A percentile compares a stretch with the other conserved stretches of the same genome.
These are phyloP conservation scores for Conringia planisiliqua DNA, from an alignment of 345 rosid species.

Conservation along the genomic window DNA sequence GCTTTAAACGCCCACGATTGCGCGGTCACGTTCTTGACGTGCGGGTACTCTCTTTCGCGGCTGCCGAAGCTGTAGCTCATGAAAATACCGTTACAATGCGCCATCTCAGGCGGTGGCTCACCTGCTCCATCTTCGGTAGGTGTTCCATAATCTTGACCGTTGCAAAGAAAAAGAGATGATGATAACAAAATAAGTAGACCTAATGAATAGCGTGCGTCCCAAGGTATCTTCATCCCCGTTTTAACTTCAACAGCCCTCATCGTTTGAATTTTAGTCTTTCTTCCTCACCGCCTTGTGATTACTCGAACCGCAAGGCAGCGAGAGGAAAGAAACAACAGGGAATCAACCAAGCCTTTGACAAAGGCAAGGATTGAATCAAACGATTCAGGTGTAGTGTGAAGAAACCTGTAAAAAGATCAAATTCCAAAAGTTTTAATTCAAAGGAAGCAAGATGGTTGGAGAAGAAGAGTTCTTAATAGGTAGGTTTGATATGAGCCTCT, in stretches of 20 bases:
- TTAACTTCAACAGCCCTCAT: constrained; percentile 8
- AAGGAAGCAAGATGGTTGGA: constrained; percentile 18
- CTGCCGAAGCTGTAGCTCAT: constrained; percentile 53
- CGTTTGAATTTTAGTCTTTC: neutral
- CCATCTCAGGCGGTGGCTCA: constrained; percentile 56
- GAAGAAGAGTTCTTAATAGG: constrained; percentile 7
- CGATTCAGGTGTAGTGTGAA: constrained; percentile 13
- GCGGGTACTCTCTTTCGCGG: constrained; percentile 58
- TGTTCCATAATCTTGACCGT: constrained; percentile 49
- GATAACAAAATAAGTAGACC: constrained; percentile 19
- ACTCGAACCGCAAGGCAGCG: constrained; percentile 37
- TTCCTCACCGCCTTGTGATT: constrained; percentile 35
- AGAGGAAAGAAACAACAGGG: neutral
- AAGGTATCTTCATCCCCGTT: constrained; percentile 40
- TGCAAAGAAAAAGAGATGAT: constrained; percentile 16
- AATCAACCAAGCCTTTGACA: constrained; percentile 22
- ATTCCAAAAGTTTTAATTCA: neutral
- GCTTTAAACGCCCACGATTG: constrained; percentile 90
- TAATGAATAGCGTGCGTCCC: constrained; percentile 18
- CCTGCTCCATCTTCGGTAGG: constrained; percentile 22
- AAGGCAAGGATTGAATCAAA: constrained; percentile 9
- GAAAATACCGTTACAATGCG: constrained; percentile 67
- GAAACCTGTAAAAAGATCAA: constrained; percentile 3
- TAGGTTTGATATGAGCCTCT: constrained; percentile 25
- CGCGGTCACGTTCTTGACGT: constrained; percentile 65